These are phyloP conservation scores for Brettanomyces sp. DNA, from an alignment of 805 yeast genomes.

Conservation along the genomic window DNA sequence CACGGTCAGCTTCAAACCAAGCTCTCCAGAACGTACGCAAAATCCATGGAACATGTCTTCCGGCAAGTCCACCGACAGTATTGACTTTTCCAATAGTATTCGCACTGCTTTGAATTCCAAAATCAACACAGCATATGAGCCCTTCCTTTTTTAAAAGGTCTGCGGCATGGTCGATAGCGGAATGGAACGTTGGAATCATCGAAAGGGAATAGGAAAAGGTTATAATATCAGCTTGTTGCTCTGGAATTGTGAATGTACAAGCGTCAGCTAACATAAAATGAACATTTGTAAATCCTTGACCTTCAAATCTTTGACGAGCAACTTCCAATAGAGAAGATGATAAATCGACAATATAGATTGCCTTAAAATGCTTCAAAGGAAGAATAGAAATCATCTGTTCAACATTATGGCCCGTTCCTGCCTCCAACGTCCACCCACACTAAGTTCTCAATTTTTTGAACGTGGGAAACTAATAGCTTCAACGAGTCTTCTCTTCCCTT, in stretches of 20 bases:
- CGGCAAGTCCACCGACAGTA: constrained; percentile 64
- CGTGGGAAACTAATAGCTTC: constrained; percentile 49
- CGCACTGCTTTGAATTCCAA: constrained; percentile 65
- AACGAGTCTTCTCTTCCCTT: constrained; percentile 65
- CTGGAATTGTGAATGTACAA: constrained; percentile 51
- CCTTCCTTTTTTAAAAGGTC: constrained; percentile 47
- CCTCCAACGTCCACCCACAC: constrained; percentile 82
- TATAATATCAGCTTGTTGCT: constrained; percentile 52
- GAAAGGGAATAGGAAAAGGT: constrained; percentile 76
- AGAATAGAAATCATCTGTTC: constrained; percentile 59
- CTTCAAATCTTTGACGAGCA: constrained; percentile 49
- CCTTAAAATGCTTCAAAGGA: constrained; percentile 45
- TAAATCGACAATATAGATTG: constrained; percentile 64
- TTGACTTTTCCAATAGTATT: constrained; percentile 60
- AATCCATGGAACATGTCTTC: constrained; percentile 70
- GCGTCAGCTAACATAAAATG: constrained; percentile 69
- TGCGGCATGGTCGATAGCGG: constrained; percentile 63
- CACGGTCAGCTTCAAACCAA: constrained; percentile 83
- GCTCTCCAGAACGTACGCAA: constrained; percentile 75
- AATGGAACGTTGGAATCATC: constrained; percentile 78
- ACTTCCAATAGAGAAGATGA: constrained; percentile 71
- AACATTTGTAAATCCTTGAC: constrained; percentile 47
- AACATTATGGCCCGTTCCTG: constrained; percentile 77
- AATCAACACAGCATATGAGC: constrained; percentile 63
- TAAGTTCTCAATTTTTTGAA: constrained; percentile 32